phyloP scores from a whole-genome alignment of 306 rosid genomes.

The Trifolium pratense region DNA sequence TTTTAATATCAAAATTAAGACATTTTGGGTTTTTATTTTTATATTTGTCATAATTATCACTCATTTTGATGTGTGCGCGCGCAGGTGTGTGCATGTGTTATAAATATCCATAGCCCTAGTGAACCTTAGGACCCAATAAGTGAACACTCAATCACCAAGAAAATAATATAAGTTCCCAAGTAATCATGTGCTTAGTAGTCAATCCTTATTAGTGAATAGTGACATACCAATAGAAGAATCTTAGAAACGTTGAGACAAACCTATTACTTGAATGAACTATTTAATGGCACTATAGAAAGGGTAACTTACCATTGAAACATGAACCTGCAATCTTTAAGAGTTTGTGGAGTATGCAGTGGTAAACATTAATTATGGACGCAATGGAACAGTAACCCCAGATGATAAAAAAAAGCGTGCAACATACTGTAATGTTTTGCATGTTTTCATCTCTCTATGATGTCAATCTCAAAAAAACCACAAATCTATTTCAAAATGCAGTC shows the following conservation, averaged over 20 bases:
- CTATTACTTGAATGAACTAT: conserved; percentile 18
- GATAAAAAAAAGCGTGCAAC: conserved; percentile 44
- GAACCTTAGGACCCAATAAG: not conserved
- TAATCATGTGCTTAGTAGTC: not conserved
- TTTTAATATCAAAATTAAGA: too few relatives aligned
- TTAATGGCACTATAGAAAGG: conserved; percentile 4
- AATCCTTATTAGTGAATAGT: not conserved
- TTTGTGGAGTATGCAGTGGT: conserved; percentile 39
- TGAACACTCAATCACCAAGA: not conserved
- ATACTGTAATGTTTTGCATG: conserved; percentile 38
- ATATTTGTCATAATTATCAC: not conserved
- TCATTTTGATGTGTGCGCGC: not conserved
- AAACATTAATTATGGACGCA: conserved; percentile 45
- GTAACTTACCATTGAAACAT: conserved; percentile 25
- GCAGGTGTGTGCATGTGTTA: too few relatives aligned
- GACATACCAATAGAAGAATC: not conserved
- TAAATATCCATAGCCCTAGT: not conserved
- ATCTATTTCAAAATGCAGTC: conserved; percentile 41
- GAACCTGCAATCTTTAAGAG: conserved; percentile 34
- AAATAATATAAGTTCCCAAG: not conserved
- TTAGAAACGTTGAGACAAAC: conserved; percentile 23
- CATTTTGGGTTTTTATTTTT: not conserved
- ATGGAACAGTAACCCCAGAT: conserved; percentile 46
- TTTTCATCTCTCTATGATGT: conserved; percentile 46
- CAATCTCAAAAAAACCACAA: conserved; percentile 44